Conservation (phyloP, 2,329 filamentous ascomycete species). For the Domatiomyces catenatus region DNA sequence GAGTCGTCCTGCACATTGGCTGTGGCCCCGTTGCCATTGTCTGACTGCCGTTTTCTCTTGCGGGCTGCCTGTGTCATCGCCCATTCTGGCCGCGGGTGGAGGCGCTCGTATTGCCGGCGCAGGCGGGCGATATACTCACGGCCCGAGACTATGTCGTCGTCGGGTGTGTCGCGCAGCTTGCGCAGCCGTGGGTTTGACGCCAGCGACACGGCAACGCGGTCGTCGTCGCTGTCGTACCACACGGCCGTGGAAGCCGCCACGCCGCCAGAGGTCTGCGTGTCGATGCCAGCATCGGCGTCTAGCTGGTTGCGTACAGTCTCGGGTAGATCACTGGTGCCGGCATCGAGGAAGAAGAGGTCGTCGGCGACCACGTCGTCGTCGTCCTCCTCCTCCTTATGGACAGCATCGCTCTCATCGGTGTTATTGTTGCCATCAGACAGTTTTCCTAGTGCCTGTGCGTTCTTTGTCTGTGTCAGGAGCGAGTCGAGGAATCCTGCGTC, state of each 20-base stretch:
- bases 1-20: slow-evolving; percentile 35
- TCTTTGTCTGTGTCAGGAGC: slow-evolving; percentile 42
- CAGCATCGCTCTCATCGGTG: slow-evolving; percentile 30
- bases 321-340: slow-evolving; percentile 35
- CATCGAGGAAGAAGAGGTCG: slow-evolving; percentile 74
- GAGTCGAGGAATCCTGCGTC: slow-evolving; percentile 64
- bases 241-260: slow-evolving; percentile 28
- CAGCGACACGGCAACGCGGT: slow-evolving; percentile 69
- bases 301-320: slow-evolving; percentile 21
- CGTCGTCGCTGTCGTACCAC: slow-evolving; percentile 95
- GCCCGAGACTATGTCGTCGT: slow-evolving; percentile 73
- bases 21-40: slow-evolving; percentile 25
- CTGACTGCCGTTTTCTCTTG: slow-evolving; percentile 10
- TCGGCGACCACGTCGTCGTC: slow-evolving; percentile 58
- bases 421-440: background rate
- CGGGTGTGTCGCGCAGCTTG: slow-evolving; percentile 66
- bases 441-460: background rate
- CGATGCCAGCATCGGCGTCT: slow-evolving; percentile 24
- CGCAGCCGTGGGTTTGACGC: slow-evolving; percentile 59
- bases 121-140: slow-evolving; percentile 70
- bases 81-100: slow-evolving; percentile 50
- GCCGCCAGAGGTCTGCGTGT: slow-evolving; percentile 18
- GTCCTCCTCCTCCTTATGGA: slow-evolving; percentile 35
- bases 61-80: slow-evolving; percentile 27
- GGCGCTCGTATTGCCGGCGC: slow-evolving; percentile 55